These are phyloP conservation scores for Nepenthes alata DNA, from an alignment of 179 eudicot genomes.

Conservation along the genomic window DNA sequence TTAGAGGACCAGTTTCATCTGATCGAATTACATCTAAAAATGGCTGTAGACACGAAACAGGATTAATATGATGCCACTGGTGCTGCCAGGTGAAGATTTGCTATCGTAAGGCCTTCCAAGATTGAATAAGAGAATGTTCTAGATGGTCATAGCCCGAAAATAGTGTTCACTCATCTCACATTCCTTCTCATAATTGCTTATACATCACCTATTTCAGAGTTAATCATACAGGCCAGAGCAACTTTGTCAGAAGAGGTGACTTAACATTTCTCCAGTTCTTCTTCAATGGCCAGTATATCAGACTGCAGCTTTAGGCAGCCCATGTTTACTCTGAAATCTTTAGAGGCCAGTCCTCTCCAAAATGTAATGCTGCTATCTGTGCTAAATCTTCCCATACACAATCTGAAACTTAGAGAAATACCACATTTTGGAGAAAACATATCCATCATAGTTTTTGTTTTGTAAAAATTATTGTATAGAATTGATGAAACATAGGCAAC, in stretches of 20 bases:
- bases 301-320: slow-evolving; percentile 46
- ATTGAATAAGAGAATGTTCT: slow-evolving; percentile 59
- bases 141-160: slow-evolving; percentile 53
- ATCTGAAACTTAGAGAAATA: no score
- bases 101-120: slow-evolving; percentile 57
- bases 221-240: slow-evolving; percentile 52
- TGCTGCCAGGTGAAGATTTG: slow-evolving; percentile 54
- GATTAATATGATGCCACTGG: slow-evolving; percentile 48
- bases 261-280: slow-evolving; percentile 39
- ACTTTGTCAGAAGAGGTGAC: slow-evolving; percentile 29
- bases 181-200: slow-evolving; percentile 80
- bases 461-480: no score
- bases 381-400: no score
- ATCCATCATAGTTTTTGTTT: not conserved
- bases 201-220: slow-evolving; percentile 68
- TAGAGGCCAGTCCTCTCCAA: not conserved
- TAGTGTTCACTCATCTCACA: slow-evolving; percentile 64
- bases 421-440: not conserved
- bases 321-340: slow-evolving; percentile 21
- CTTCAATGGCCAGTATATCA: slow-evolving; percentile 38
- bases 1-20: slow-evolving; percentile 75
- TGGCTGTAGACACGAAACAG: slow-evolving; percentile 51
- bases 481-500: no score
- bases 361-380: not conserved
- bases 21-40: slow-evolving; percentile 68